Percentiles rank a stretch among this genome's conserved stretches.
Evolutionary conservation across 2,329 filamentous ascomycete species (phyloP).

Genomic region (Talaromyces islandicus): DNA sequence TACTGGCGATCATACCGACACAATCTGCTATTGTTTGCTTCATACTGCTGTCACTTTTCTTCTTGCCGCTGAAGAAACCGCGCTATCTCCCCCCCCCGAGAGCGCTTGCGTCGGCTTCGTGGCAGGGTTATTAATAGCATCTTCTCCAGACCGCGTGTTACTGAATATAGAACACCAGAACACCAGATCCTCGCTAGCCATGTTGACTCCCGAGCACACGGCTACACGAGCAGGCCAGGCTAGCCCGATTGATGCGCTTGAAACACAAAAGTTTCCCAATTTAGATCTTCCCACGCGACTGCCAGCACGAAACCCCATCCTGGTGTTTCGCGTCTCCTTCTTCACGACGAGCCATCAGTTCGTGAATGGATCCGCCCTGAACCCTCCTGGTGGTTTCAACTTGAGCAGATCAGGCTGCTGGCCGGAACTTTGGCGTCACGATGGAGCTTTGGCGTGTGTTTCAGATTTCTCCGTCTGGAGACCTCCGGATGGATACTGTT

Average conservation of each 20-base stretch:
- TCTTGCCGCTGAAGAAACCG: slow-evolving; percentile 6
- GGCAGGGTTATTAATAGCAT: slow-evolving; percentile 11
- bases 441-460: slow-evolving; percentile 33
- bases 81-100: background rate
- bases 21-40: background rate
- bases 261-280: slow-evolving; percentile 28
- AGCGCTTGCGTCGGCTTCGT: background rate
- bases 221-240: slow-evolving; percentile 9
- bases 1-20: background rate
- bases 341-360: slow-evolving; percentile 12
- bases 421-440: slow-evolving; percentile 19
- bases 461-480: slow-evolving; percentile 29
- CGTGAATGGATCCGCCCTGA: slow-evolving; percentile 21
- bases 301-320: slow-evolving; percentile 7
- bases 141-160: slow-evolving; percentile 13
- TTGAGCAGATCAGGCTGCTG: slow-evolving; percentile 18
- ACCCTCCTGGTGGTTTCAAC: slow-evolving; percentile 11
- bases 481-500: slow-evolving; percentile 20
- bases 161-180: slow-evolving; percentile 20
- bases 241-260: slow-evolving; percentile 10
- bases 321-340: slow-evolving; percentile 9
- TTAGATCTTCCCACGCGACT: slow-evolving; percentile 37
- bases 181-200: slow-evolving; percentile 14
- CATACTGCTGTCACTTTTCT: background rate
- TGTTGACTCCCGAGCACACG: background rate